Evolutionary conservation across 1,284 basidiomycete genomes (phyloP).

Genomic region (Crucibulum cyathiforme): DNA sequence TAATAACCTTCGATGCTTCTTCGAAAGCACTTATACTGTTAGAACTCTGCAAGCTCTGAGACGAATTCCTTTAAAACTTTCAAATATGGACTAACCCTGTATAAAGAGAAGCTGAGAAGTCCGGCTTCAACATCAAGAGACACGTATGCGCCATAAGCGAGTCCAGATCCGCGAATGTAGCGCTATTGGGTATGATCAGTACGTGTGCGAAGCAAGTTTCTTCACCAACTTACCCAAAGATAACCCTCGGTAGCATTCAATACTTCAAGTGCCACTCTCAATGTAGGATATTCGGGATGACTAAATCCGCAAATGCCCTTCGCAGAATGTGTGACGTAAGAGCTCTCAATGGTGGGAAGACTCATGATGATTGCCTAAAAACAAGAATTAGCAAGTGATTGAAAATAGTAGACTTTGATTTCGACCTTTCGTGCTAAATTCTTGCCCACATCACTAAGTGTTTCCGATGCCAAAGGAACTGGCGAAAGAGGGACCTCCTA

Average conservation of each 20-base stretch:
- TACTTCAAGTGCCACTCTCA: constrained; percentile 86
- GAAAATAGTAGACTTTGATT: not conserved
- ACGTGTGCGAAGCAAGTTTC: no score
- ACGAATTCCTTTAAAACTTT: not conserved
- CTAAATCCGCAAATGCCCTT: constrained; percentile 82
- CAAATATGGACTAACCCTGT: constrained; percentile 62
- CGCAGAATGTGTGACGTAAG: constrained; percentile 83
- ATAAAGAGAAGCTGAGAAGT: constrained; percentile 81
- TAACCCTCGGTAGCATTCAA: constrained; percentile 95
- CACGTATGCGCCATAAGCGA: constrained; percentile 93
- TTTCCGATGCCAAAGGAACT: constrained; percentile 72
- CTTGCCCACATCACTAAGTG: constrained; percentile 78
- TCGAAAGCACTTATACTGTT: constrained; percentile 85
- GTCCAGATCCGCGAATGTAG: constrained; percentile 88
- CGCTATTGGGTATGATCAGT: constrained; percentile 48
- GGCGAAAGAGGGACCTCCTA: constrained; percentile 68
- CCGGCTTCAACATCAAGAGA: constrained; percentile 84
- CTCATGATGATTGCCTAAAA: constrained; percentile 83
- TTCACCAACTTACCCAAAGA: constrained; percentile 75
- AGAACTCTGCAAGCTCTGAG: constrained; percentile 67
- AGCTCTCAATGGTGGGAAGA: constrained; percentile 94
- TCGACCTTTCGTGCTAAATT: constrained; percentile 75
- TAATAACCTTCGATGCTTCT: constrained; percentile 80
- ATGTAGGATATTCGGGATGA: constrained; percentile 85
- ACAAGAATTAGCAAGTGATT: constrained; percentile 8